phyloP scores from a whole-genome alignment of 129 eudicot genomes.

The Centella asiatica region DNA sequence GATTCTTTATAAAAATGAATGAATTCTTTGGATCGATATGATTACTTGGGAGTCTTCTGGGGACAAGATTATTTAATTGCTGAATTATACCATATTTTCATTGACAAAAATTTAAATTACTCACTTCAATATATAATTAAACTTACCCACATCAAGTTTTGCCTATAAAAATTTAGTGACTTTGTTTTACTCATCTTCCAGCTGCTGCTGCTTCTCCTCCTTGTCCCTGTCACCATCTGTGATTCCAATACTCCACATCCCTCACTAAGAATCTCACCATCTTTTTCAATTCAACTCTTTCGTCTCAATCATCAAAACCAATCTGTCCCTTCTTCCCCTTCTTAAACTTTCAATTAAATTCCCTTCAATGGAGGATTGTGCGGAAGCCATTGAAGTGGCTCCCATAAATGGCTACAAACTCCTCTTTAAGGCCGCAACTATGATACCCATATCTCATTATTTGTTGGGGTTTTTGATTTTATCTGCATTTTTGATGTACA shows the following conservation, averaged over 20 bases:
- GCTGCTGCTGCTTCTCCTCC: neutral
- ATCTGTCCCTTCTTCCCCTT: neutral
- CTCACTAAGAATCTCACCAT: neutral
- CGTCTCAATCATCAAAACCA: neutral
- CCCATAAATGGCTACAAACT: constrained; percentile 20
- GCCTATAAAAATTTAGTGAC: too few relatives aligned
- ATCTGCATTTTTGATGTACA: constrained; percentile 36
- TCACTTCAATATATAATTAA: too few relatives aligned
- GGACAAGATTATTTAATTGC: too few relatives aligned
- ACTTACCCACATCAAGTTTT: too few relatives aligned
- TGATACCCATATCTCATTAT: constrained; percentile 41
- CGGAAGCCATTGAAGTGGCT: constrained; percentile 21
- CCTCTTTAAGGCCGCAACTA: constrained; percentile 28
- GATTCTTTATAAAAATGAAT: too few relatives aligned
- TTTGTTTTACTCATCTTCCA: neutral
- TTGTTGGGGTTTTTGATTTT: constrained; percentile 16
- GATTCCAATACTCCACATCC: neutral
- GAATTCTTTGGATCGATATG: too few relatives aligned
- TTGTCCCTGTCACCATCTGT: neutral
- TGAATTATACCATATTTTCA: too few relatives aligned
- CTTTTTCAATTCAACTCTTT: neutral
- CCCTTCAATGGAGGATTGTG: constrained; percentile 28
- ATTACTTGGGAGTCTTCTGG: too few relatives aligned
- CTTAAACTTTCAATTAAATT: too few relatives aligned
- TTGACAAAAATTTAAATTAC: too few relatives aligned